These are phyloP conservation scores for Aegilops longissima DNA, from an alignment of 176 grass and related monocot species.

Conservation along the genomic window DNA sequence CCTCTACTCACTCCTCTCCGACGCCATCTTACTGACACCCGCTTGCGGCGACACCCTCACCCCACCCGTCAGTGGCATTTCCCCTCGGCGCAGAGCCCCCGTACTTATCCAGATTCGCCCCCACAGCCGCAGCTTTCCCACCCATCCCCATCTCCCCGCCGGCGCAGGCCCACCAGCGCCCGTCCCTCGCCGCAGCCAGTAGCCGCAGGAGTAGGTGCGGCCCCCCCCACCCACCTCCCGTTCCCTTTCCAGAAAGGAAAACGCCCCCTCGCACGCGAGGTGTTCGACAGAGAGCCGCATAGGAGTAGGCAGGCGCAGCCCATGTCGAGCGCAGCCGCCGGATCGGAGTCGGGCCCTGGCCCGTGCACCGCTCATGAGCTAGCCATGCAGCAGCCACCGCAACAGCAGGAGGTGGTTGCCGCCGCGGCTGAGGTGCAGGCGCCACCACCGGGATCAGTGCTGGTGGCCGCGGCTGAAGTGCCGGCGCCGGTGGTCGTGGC, in stretches of 20 bases:
- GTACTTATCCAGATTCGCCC: constrained; percentile 18
- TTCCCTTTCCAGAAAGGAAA: not conserved
- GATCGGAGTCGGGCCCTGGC: constrained; percentile 14
- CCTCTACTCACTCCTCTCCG: accelerated
- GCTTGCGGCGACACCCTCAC: accelerated
- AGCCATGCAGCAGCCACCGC: not conserved
- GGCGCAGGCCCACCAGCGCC: constrained; percentile 23
- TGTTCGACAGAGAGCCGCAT: constrained; percentile 15
- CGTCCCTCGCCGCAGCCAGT: constrained; percentile 37
- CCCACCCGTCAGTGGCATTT: not conserved
- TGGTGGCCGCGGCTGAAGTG: constrained; percentile 19
- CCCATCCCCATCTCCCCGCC: constrained; percentile 30
- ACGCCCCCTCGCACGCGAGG: constrained; percentile 10
- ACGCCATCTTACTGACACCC: not conserved
- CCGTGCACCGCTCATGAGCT: not conserved
- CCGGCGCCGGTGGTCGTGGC: not conserved
- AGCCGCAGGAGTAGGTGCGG: constrained; percentile 36
- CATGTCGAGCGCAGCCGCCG: constrained; percentile 41
- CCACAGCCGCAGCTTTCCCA: not conserved
- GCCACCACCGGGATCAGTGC: not conserved
- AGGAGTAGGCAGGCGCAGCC: not conserved
- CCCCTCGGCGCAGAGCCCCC: not conserved
- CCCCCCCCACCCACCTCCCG: not conserved
- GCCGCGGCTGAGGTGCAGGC: not conserved
- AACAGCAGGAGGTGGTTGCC: constrained; percentile 26